Conservation (phyloP, 2,329 filamentous ascomycete species). For the Alternaria metachromatica region DNA sequence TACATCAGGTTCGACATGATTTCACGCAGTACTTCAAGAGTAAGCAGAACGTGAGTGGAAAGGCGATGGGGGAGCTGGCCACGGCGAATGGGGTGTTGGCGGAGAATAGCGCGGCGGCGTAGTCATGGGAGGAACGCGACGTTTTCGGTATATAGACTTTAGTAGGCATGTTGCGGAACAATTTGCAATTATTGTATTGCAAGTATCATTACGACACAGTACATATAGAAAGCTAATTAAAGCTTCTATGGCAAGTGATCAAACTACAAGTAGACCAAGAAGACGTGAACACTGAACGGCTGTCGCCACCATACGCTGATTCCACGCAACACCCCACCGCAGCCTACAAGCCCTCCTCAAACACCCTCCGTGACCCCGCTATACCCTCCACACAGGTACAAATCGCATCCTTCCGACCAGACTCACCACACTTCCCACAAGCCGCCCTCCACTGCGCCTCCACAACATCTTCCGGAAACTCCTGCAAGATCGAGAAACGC, state of each 20-base stretch:
- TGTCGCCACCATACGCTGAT: neutral
- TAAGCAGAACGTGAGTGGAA: constrained; percentile 17
- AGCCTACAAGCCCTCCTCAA: neutral
- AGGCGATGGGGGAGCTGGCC: constrained; percentile 4
- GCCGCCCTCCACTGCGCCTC: neutral
- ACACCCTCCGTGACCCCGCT: neutral
- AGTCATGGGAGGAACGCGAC: neutral
- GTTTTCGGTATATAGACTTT: neutral
- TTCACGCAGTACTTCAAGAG: constrained; percentile 48
- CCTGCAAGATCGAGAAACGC: neutral
- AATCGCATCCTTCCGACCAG: neutral
- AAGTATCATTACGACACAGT: too few relatives aligned
- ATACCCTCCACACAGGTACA: neutral
- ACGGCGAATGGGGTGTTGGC: constrained; percentile 4
- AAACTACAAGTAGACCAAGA: neutral
- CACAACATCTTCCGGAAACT: neutral
- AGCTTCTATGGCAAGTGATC: neutral
- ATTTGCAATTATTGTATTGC: too few relatives aligned
- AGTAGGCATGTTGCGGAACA: neutral
- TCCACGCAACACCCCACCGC: neutral
- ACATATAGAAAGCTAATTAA: too few relatives aligned
- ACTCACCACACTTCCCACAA: neutral
- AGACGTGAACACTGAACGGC: too few relatives aligned
- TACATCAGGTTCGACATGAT: constrained; percentile 41
- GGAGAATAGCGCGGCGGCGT: constrained; percentile 14